Percentiles rank a stretch among this genome's conserved stretches.
phyloP scores from a whole-genome alignment of 2,329 filamentous ascomycete genomes.

The Capronia americana region DNA sequence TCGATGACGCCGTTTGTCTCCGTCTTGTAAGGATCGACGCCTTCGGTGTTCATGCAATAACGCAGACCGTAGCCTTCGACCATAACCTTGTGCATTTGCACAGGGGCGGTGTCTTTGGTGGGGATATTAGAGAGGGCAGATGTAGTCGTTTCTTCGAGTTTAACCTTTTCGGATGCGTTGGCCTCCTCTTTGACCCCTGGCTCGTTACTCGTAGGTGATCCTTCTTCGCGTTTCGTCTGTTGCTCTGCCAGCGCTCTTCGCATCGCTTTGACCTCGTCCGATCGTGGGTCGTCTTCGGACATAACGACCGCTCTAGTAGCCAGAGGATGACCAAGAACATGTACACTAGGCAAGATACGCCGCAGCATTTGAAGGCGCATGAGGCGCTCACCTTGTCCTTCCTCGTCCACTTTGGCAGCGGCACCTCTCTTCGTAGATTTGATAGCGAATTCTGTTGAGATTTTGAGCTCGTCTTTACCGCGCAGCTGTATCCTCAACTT shows the following conservation, averaged over 20 bases:
- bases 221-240: slow-evolving; percentile 12
- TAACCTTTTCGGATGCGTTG: slow-evolving; percentile 16
- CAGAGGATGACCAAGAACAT: slow-evolving; percentile 87
- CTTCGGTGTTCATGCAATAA: slow-evolving; percentile 90
- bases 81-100: slow-evolving; percentile 73
- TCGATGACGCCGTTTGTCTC: slow-evolving; percentile 91
- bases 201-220: slow-evolving; percentile 14
- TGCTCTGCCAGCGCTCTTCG: slow-evolving; percentile 20
- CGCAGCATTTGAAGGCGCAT: slow-evolving; percentile 85
- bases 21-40: slow-evolving; percentile 78
- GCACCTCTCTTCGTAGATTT: slow-evolving; percentile 51
- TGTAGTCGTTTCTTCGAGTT: slow-evolving; percentile 28
- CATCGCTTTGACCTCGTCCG: slow-evolving; percentile 37
- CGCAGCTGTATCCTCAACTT: slow-evolving; percentile 66
- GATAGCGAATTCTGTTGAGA: slow-evolving; percentile 67
- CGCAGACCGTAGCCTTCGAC: slow-evolving; percentile 94
- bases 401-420: slow-evolving; percentile 51
- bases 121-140: slow-evolving; percentile 6
- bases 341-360: slow-evolving; percentile 78
- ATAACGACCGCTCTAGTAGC: slow-evolving; percentile 64
- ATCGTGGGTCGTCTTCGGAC: slow-evolving; percentile 40
- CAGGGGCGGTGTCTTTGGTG: slow-evolving; percentile 66
- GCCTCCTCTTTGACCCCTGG: slow-evolving; percentile 32
- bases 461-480: slow-evolving; percentile 68
- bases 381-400: slow-evolving; percentile 69